Evolutionary conservation across 305 asterid species (phyloP), one percentile per base, ranked within the genome.

Genomic region (Solanum hybrid): DNA sequence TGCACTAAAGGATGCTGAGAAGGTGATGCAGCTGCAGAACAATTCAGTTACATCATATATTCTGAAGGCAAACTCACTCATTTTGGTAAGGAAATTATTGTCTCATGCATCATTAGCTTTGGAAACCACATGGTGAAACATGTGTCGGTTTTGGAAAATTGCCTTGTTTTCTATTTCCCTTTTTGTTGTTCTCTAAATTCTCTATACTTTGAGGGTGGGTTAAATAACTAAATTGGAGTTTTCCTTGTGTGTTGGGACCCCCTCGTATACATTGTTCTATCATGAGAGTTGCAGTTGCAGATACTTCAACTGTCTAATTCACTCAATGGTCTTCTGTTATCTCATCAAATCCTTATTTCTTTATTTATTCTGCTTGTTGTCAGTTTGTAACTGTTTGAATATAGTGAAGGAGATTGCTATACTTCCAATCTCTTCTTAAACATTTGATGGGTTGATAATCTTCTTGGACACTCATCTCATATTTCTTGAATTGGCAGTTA

Each of bases 1-100:
- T 93, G 99, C 99, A 17, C 87, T 97, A 79, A 98, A 96, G 94
- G 99, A 98, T 91, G 98, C 97, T 22, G 99, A 96, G 91, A 96
- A 96, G 94, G 94, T 98, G 92, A 92, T 95, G 95, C 91, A 91
- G 87, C 85, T 94, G 17, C 92, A 90, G 78, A 91, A 92, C 71
- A 89, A 92, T 88, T 92, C 92, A 71, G 92, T 90, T 24, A 88
- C 85, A 66, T 89, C 98, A 60, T 94, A 94, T 90, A 88, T 98
- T 87, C 95, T 98, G 89, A 95, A 97, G 94, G 98, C 99, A 89
- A 93, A 97, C 93, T 95, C 99, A 76, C 98, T 96, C 69, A 90
- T 97, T 91, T 91, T 96, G 98, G 99, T 98, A 90, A 93, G 99
- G 32, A 45, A 64, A 42, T 90, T 78, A 76, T 72, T 85, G 51